phyloP scores from a whole-genome alignment of 495 filamentous ascomycete genomes.

The Penicillium nucicola region DNA sequence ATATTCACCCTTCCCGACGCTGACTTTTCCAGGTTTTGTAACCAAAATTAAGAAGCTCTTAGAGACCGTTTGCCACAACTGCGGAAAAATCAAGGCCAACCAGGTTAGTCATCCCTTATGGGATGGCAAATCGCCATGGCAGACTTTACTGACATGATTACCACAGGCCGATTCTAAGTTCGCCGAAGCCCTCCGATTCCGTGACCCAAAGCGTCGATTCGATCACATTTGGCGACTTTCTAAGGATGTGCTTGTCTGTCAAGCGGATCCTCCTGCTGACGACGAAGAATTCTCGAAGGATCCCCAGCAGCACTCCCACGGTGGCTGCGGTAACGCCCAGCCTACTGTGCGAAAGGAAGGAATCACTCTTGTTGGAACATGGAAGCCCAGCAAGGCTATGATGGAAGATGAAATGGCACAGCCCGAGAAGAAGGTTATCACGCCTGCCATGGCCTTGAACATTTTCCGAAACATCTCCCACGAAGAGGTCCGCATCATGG shows the following conservation, averaged over 20 bases:
- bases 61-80: conserved; percentile 97
- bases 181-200: conserved; percentile 69
- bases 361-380: conserved; percentile 76
- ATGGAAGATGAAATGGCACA: conserved; percentile 64
- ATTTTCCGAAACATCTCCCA: conserved; percentile 80
- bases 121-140: conserved; percentile 49
- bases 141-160: conserved; percentile 60
- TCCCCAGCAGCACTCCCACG: conserved; percentile 58
- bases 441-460: conserved; percentile 76
- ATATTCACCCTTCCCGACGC: conserved; percentile 1
- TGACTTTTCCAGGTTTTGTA: conserved; percentile 70
- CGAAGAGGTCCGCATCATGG: conserved; percentile 79
- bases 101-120: conserved; percentile 76
- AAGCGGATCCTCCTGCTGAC: conserved; percentile 61
- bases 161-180: conserved; percentile 83
- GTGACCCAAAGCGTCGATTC: conserved; percentile 92
- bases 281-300: conserved; percentile 61
- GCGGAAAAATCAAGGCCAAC: conserved; percentile 90
- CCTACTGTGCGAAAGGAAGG: conserved; percentile 83
- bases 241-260: conserved; percentile 80
- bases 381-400: conserved; percentile 68
- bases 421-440: conserved; percentile 79
- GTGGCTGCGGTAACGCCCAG: conserved; percentile 89
- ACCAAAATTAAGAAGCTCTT: conserved; percentile 97
- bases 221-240: conserved; percentile 83